These are phyloP conservation scores for Thelonectria olida DNA, from an alignment of 2,329 filamentous ascomycete species.

Conservation along the genomic window DNA sequence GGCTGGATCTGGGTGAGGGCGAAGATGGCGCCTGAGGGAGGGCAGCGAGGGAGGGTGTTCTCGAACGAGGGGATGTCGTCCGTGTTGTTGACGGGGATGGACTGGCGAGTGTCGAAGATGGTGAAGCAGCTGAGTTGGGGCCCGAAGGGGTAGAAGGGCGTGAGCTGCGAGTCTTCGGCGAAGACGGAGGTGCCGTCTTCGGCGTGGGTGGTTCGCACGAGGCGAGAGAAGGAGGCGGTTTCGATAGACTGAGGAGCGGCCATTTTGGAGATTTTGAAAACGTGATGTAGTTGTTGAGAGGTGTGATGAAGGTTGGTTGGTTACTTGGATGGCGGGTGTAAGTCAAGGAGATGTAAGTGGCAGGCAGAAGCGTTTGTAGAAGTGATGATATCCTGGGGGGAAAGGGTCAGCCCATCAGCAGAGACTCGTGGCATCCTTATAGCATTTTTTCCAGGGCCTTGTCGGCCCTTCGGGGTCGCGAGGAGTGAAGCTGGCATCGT, in stretches of 20 bases:
- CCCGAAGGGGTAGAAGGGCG: constrained; percentile 44
- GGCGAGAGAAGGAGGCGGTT: constrained; percentile 28
- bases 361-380: too few relatives aligned
- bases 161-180: constrained; percentile 36
- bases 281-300: too few relatives aligned
- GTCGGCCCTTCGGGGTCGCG: constrained; percentile 16
- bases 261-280: background rate
- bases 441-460: background rate
- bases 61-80: constrained; percentile 19
- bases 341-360: too few relatives aligned
- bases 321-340: too few relatives aligned
- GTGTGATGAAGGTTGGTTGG: too few relatives aligned
- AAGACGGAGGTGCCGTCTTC: constrained; percentile 45
- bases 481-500: background rate
- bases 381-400: background rate
- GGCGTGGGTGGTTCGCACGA: constrained; percentile 44
- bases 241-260: background rate
- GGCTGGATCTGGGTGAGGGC: constrained; percentile 45
- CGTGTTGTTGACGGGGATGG: constrained; percentile 45
- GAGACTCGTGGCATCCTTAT: background rate
- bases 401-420: background rate
- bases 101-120: constrained; percentile 40
- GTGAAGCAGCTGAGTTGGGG: constrained; percentile 42
- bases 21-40: constrained; percentile 47
- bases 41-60: constrained; percentile 45